A percentile compares a stretch with the other conserved stretches of the same genome.
phyloP scores from a whole-genome alignment of 192 early-diverging fungal species.

The Coemansia sp. region DNA sequence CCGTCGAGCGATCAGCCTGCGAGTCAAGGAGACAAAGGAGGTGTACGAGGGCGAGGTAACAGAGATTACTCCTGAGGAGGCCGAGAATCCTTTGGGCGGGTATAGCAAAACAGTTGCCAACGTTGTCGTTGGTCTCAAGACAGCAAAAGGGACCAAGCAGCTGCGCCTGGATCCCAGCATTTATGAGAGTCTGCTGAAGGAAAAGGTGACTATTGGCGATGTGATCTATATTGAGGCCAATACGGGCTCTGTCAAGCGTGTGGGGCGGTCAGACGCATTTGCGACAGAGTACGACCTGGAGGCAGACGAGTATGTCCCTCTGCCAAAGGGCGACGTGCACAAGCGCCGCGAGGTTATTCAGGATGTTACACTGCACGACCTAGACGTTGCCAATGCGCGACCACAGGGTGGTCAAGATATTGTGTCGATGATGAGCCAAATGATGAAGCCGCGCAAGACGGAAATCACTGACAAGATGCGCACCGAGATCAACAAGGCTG shows the following conservation, averaged over 20 bases:
- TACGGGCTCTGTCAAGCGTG: constrained; percentile 97
- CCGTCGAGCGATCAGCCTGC: constrained; percentile 90
- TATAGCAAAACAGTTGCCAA: constrained; percentile 96
- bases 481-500: constrained; percentile 98
- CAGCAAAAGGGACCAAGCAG: constrained; percentile 97
- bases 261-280: constrained; percentile 96
- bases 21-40: constrained; percentile 98
- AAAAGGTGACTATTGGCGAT: constrained; percentile 93
- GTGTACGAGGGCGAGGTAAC: constrained; percentile 99
- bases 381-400: constrained; percentile 94
- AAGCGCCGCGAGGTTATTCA: constrained; percentile 99
- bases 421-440: constrained; percentile 97
- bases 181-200: constrained; percentile 95
- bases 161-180: constrained; percentile 96
- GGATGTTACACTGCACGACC: constrained; percentile 96
- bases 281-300: constrained; percentile 98
- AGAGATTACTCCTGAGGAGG: constrained; percentile 94
- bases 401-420: constrained; percentile 98
- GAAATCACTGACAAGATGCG: constrained; percentile 99
- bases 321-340: constrained; percentile 98
- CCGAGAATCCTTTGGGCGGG: constrained; percentile 96
- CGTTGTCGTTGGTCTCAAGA: constrained; percentile 95
- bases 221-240: constrained; percentile 98
- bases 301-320: constrained; percentile 95
- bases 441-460: constrained; percentile 99